phyloP scores from a whole-genome alignment of 208 protist genomes.

The Crithidia fasciculata region DNA sequence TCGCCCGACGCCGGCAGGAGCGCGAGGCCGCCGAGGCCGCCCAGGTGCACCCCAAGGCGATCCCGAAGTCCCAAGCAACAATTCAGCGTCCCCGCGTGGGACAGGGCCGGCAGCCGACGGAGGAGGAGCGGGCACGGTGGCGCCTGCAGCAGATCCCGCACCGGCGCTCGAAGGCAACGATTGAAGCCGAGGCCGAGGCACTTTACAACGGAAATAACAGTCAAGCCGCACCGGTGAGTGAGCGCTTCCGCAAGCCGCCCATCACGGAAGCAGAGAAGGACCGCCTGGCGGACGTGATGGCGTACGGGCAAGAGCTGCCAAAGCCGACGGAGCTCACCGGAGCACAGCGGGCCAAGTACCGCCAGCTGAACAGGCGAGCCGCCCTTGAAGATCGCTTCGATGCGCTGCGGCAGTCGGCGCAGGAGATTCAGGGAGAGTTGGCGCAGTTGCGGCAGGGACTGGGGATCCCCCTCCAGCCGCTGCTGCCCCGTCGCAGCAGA shows the following conservation, averaged over 20 bases:
- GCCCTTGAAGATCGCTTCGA: conserved; percentile 75
- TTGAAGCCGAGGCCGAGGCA: conserved; percentile 53
- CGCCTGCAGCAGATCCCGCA: conserved; percentile 76
- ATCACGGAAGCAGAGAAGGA: conserved; percentile 86
- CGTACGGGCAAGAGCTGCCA: conserved; percentile 73
- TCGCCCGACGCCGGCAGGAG: conserved; percentile 61
- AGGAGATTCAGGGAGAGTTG: conserved; percentile 59
- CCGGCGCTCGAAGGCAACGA: conserved; percentile 54
- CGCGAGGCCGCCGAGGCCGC: conserved; percentile 70
- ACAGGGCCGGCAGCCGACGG: conserved; percentile 34
- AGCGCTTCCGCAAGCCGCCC: conserved; percentile 45
- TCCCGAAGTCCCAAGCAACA: conserved; percentile 82
- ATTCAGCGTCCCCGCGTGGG: conserved; percentile 74
- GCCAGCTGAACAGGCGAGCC: conserved; percentile 50
- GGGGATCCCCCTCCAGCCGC: neutral
- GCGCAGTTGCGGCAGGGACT: conserved; percentile 34
- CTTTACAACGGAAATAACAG: conserved; percentile 13
- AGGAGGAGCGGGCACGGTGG: conserved; percentile 65
- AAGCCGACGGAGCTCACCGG: conserved; percentile 70
- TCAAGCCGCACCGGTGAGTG: conserved; percentile 13
- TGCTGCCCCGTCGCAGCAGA: neutral
- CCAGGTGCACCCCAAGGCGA: conserved; percentile 67
- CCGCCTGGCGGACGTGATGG: conserved; percentile 79
- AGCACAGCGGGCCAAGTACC: conserved; percentile 56
- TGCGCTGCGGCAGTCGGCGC: conserved; percentile 45